phyloP scores from a whole-genome alignment of 306 rosid species.

The Medicago lupulina region DNA sequence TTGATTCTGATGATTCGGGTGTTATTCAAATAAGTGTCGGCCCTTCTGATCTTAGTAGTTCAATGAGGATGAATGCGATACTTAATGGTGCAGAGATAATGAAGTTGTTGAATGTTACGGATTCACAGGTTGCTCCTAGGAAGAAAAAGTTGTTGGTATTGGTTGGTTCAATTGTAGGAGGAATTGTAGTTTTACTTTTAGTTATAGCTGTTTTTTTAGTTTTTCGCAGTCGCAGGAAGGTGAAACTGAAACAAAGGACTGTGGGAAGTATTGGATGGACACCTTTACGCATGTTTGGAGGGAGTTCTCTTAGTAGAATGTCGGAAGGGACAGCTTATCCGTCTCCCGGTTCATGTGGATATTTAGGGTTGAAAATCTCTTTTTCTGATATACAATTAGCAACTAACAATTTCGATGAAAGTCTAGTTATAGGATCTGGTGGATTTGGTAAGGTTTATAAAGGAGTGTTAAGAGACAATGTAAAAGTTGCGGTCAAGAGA shows the following conservation, averaged over 20 bases:
- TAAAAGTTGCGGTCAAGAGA: constrained; percentile 85
- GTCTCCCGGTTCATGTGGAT: constrained; percentile 73
- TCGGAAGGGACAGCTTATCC: constrained; percentile 63
- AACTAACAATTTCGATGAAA: constrained; percentile 74
- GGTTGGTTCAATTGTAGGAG: constrained; percentile 70
- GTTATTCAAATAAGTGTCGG: constrained; percentile 69
- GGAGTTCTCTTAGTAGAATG: constrained; percentile 78
- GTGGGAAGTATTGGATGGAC: constrained; percentile 82
- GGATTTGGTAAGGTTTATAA: constrained; percentile 89
- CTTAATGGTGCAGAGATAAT: constrained; percentile 94
- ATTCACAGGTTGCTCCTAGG: constrained; percentile 7
- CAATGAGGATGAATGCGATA: constrained; percentile 66
- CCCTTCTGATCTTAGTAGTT: constrained; percentile 74
- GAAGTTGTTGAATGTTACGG: constrained; percentile 58
- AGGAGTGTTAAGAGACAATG: constrained; percentile 69
- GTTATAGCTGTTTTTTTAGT: constrained; percentile 50
- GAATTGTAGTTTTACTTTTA: constrained; percentile 58
- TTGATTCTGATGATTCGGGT: constrained; percentile 64
- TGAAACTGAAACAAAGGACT: constrained; percentile 54
- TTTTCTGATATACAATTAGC: constrained; percentile 74
- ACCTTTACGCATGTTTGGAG: constrained; percentile 67
- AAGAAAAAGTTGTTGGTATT: constrained; percentile 57
- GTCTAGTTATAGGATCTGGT: constrained; percentile 76
- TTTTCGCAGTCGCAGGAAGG: constrained; percentile 56
- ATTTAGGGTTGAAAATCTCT: constrained; percentile 66